Evolutionary conservation across 139 green algal genomes (phyloP), one percentile per base, ranked within the genome.

Genomic region (Chlorella sp.): DNA sequence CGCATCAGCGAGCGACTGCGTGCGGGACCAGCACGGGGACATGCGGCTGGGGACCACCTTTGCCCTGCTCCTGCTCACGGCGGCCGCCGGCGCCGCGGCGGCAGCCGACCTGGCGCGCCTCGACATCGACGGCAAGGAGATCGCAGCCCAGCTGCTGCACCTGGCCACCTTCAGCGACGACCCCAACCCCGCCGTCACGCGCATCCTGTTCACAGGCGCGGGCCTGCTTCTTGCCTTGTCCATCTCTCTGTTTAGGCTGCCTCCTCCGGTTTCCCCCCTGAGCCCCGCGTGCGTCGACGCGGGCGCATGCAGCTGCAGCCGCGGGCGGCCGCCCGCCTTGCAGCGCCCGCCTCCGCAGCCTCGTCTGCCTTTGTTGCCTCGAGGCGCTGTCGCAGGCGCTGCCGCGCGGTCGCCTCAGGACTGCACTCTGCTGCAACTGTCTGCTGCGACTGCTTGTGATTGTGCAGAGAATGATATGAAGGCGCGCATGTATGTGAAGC

Each of bases 101-200:
- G 31, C 46, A 31, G 12, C 17, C 46, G 45, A 46, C 9, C 46
- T 36, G 38, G n/a, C 11, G n/a, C 51, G 51, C 33, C 48, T 83
- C 6, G 23, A 51, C 15, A 35, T 83, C 19, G 72, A 77, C 29
- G 79, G 74, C 27, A 38, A 65, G 27, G 40, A 27, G 21, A 33
- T 84, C 12, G 63, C 68, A 4, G 74, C 70, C 12, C 79, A 97
- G 90, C 74, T 98, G 3, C 73, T 87, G 2, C 63, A 94, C 8
- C 84, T 98, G 27, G 88, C 93, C 0, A 86, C 62, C 7, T 88
- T 96, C 51, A 90, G 86, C n/a, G 92, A 96, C 45, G 76, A 94
- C 46, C 88, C 91, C 1, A 84, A 88, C 41, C 94, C 94, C 38
- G 90, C 92, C n/a, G 94, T 98, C 23, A 98, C 95, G 0, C 79